Evolutionary conservation across 176 grass and related monocot species (phyloP).

Genomic region (Oryza glumipatula): DNA sequence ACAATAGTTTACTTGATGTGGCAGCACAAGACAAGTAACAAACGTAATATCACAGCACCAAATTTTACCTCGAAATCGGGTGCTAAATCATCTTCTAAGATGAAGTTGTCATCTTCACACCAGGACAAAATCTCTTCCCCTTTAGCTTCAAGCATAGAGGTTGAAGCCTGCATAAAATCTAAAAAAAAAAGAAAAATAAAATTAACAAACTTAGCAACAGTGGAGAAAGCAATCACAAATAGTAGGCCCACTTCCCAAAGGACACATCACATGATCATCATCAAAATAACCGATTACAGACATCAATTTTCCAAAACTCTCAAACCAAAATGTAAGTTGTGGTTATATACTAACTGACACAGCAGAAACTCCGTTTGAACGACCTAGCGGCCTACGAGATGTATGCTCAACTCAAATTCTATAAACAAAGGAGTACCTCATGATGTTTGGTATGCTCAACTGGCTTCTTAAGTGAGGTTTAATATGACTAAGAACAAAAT

Average conservation of each 20-base stretch:
- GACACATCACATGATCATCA: not conserved
- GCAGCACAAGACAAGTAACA: not conserved
- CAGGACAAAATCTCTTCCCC: constrained; percentile 65
- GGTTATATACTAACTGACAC: not conserved
- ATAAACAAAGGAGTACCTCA: not conserved
- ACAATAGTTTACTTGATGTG: not conserved
- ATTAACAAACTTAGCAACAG: constrained; percentile 3
- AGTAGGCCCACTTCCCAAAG: not conserved
- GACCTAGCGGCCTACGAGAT: not conserved
- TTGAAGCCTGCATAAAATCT: constrained; percentile 79
- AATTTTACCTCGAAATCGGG: constrained; percentile 73
- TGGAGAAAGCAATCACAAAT: constrained; percentile 15
- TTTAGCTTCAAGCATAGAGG: constrained; percentile 79
- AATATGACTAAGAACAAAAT: constrained; percentile 14
- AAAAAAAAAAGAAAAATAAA: constrained; percentile 8
- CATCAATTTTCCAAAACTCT: not conserved
- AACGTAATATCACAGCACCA: not conserved
- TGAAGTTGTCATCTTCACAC: constrained; percentile 75
- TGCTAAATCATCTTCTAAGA: constrained; percentile 72
- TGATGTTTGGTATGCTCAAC: not conserved
- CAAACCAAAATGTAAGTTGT: not conserved
- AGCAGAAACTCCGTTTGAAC: not conserved
- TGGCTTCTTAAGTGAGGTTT: not conserved
- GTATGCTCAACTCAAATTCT: constrained; percentile 3
- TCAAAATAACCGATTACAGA: not conserved